Conservation (phyloP, 345 rosid species). For the Streptanthus diversifolius region DNA sequence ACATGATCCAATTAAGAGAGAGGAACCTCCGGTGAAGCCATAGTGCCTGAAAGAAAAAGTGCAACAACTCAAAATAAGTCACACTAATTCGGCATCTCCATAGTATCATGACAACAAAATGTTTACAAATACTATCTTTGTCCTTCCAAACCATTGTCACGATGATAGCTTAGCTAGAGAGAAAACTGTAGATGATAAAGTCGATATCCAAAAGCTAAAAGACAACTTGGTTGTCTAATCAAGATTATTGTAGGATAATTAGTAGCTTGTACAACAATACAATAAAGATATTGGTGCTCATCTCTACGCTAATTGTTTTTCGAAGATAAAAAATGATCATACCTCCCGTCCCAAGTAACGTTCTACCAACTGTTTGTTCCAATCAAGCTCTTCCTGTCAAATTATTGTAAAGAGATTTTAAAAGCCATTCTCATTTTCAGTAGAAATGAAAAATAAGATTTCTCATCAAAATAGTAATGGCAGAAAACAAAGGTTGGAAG, state of each 20-base stretch:
- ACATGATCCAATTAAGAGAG: slow-evolving; percentile 49
- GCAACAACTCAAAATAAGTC: slow-evolving; percentile 2
- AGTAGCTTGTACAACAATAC: neutral
- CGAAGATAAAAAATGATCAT: neutral
- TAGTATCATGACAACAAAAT: neutral
- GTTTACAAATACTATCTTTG: neutral
- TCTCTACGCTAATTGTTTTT: neutral
- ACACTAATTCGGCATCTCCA: neutral
- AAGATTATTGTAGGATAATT: neutral
- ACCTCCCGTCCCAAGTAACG: slow-evolving; percentile 88
- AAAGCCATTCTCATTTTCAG: neutral
- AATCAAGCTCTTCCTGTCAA: slow-evolving; percentile 79
- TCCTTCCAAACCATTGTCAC: neutral
- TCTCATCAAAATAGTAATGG: neutral
- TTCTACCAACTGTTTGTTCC: slow-evolving; percentile 65
- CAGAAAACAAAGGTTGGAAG: too few relatives aligned
- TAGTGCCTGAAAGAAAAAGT: slow-evolving; percentile 48
- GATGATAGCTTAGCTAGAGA: neutral
- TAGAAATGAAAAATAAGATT: neutral
- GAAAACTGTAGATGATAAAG: neutral
- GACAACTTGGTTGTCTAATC: neutral
- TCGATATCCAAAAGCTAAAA: neutral
- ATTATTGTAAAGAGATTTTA: slow-evolving; percentile 1
- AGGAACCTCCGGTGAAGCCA: slow-evolving; percentile 90
- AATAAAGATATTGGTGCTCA: neutral